Percentiles rank a stretch among this genome's conserved stretches.
phyloP scores from a whole-genome alignment of 768 basidiomycete genomes.

The Lactarius hengduanensis region DNA sequence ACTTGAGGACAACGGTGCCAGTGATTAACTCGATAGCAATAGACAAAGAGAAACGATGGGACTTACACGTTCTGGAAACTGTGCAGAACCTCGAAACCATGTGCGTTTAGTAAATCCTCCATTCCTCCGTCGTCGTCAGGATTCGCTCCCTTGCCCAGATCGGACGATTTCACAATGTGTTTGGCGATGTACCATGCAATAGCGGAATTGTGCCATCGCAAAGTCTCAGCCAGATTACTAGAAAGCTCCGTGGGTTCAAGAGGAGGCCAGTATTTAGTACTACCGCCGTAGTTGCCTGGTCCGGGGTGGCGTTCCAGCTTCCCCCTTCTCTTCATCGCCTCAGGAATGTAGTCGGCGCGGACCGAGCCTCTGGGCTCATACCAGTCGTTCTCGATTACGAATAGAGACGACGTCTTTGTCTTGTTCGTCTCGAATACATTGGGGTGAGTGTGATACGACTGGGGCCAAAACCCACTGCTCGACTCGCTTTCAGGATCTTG shows the following conservation, averaged over 20 bases:
- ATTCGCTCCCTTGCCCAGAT: slow-evolving; percentile 10
- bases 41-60: neutral
- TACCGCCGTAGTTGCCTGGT: slow-evolving; percentile 16
- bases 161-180: neutral
- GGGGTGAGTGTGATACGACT: slow-evolving; percentile 37
- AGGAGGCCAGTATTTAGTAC: slow-evolving; percentile 12
- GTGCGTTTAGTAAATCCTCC: slow-evolving; percentile 36
- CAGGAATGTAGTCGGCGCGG: slow-evolving; percentile 41
- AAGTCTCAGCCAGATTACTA: neutral
- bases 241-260: slow-evolving; percentile 9
- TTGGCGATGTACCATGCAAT: slow-evolving; percentile 16
- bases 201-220: neutral
- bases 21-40: neutral
- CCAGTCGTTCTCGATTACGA: slow-evolving; percentile 40
- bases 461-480: slow-evolving; percentile 41
- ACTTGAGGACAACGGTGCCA: slow-evolving; percentile 29
- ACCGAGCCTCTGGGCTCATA: slow-evolving; percentile 41
- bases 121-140: slow-evolving; percentile 34
- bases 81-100: slow-evolving; percentile 43
- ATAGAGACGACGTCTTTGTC: slow-evolving; percentile 32
- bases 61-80: slow-evolving; percentile 44
- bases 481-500: slow-evolving; percentile 38
- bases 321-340: slow-evolving; percentile 36
- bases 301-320: slow-evolving; percentile 33
- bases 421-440: slow-evolving; percentile 31